Evolutionary conservation across 2,329 filamentous ascomycete species (phyloP), one percentile per base, ranked within the genome.

Genomic region (Hysterium pulicare): DNA sequence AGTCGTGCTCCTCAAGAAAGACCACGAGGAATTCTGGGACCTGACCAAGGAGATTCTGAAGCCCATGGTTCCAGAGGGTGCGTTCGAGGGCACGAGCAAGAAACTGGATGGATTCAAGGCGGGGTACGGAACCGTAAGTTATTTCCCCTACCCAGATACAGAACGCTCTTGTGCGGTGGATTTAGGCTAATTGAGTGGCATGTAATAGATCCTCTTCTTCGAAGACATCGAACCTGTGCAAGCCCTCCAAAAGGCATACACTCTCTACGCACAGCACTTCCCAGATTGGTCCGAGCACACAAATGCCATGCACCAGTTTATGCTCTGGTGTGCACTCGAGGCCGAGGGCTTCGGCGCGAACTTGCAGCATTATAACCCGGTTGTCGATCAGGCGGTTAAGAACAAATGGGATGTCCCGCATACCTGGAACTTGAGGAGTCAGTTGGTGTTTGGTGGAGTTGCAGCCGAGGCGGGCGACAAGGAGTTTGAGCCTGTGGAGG

Each of bases 321-420:
- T 81, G 51, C 65, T 89, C 54, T 95, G 90, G 90, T 84, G 83
- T 15, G 86, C 84, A 3, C 81, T 95, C 44, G 86, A 90, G 71
- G 77, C 83, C 47, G 88, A 93, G 65, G 89, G 90, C 22, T 79
- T 94, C 43, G 89, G 89, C 52, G 86, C 84, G 64, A 95, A 90
- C 76, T 77, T 95, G 40, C 90, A 95, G 77, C 90, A 95, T 74
- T 95, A 95, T 77, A 93, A 89, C 78, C 89, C 89, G 16, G 69
- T 95, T 45, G 81, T 94, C 55, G 86, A 95, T 70, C 75, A 77
- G 51, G 81, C 83, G 71, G 84, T 90, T 40, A 71, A 77, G 33
- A 73, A 73, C 48, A 72, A 81, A 55, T 95, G 87, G 86, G 76
- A 77, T 44, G 57, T 95, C 23, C 85, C 87, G 33, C 59, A 70